Conservation (phyloP, 2,329 filamentous ascomycete genomes). For the Cercospora sp. region DNA sequence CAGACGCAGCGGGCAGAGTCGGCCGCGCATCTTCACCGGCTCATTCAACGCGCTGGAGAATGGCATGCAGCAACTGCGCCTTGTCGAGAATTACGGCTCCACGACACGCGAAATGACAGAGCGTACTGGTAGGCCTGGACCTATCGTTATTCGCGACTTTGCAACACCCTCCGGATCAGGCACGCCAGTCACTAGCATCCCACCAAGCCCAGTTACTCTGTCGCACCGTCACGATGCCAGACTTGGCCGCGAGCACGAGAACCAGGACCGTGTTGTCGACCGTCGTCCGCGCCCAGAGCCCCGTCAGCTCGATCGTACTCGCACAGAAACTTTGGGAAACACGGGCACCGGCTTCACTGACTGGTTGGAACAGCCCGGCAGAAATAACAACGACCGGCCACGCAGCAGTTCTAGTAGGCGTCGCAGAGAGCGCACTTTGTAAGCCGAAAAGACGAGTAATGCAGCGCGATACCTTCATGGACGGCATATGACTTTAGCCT, state of each 20-base stretch:
- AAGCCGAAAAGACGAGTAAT: background rate
- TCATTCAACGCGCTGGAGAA: constrained; percentile 32
- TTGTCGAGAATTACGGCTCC: background rate
- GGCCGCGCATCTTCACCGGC: constrained; percentile 34
- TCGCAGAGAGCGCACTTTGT: constrained; percentile 15
- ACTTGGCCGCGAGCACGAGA: background rate
- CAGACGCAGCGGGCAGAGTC: constrained; percentile 13
- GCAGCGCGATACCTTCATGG: background rate
- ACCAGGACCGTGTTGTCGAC: background rate
- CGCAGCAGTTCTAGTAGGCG: constrained; percentile 16
- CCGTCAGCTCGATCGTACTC: background rate
- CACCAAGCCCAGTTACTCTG: constrained; percentile 25
- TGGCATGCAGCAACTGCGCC: constrained; percentile 14
- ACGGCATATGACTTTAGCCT: constrained; percentile 63
- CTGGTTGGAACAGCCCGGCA: constrained; percentile 2
- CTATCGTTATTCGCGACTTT: constrained; percentile 15
- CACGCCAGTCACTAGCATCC: constrained; percentile 17
- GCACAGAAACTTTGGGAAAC: constrained; percentile 1
- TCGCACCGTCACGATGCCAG: constrained; percentile 23
- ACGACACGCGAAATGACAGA: background rate
- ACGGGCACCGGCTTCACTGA: background rate
- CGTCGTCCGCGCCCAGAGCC: background rate
- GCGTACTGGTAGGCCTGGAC: constrained; percentile 3
- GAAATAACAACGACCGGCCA: constrained; percentile 8
- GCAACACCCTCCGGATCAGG: constrained; percentile 11